These are phyloP conservation scores for Apodospora peruviana DNA, from an alignment of 495 filamentous ascomycete species.

Conservation along the genomic window DNA sequence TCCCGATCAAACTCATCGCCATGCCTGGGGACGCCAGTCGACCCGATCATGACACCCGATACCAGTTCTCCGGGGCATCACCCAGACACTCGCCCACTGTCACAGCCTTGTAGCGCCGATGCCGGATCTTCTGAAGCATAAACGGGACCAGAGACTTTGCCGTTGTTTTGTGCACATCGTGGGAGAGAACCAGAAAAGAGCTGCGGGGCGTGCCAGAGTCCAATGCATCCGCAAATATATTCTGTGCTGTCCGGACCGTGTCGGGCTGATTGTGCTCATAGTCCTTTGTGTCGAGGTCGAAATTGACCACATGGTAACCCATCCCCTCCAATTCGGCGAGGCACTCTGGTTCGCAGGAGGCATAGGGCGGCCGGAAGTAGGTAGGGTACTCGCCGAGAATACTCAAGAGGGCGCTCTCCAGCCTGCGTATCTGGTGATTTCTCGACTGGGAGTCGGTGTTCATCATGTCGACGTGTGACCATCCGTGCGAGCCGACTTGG, in stretches of 20 bases:
- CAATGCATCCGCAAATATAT: slow-evolving; percentile 19
- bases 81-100: slow-evolving; percentile 58
- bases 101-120: slow-evolving; percentile 32
- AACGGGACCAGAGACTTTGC: slow-evolving; percentile 20
- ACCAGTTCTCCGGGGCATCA: slow-evolving; percentile 56
- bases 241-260: slow-evolving; percentile 14
- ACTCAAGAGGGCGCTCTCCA: slow-evolving; percentile 21
- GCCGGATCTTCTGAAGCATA: slow-evolving; percentile 24
- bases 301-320: slow-evolving; percentile 38
- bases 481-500: slow-evolving; percentile 31
- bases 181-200: slow-evolving; percentile 27
- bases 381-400: slow-evolving; percentile 33
- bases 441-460: slow-evolving; percentile 5
- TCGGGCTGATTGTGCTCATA: slow-evolving; percentile 22
- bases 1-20: too few relatives aligned
- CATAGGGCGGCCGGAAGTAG: slow-evolving; percentile 42
- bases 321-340: slow-evolving; percentile 20
- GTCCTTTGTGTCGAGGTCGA: slow-evolving; percentile 40
- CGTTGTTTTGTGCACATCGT: slow-evolving; percentile 36
- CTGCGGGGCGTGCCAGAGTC: slow-evolving; percentile 10
- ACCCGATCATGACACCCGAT: slow-evolving; percentile 18
- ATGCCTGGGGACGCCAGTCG: too few relatives aligned
- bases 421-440: slow-evolving; percentile 20
- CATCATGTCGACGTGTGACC: slow-evolving; percentile 34
- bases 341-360: slow-evolving; percentile 24